Evolutionary conservation across 1,139 yeast genomes (phyloP), one percentile per base, ranked within the genome.

Genomic region (Trichomonascaceae sp.): DNA sequence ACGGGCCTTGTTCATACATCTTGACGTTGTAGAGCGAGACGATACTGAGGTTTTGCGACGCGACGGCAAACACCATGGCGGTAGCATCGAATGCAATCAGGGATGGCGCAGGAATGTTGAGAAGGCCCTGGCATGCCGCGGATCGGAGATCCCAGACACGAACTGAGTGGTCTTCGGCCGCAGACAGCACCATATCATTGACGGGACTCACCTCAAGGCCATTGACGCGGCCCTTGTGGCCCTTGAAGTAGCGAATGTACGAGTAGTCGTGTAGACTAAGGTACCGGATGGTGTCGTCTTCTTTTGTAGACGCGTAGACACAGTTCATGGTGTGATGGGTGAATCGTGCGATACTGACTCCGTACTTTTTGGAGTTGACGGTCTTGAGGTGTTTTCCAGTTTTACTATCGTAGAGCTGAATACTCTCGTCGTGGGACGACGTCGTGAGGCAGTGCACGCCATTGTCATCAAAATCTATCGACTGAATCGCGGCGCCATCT

Each of bases 281-380:
- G 47, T 80, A 77, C 42, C 97, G 45, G 15, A 63, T 50, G 2
- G 60, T 54, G 41, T 60, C 78, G 50, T 87, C 75, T 43, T 81
- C 74, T 50, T 75, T 70, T 0, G 97, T 82, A 3, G 95, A 79
- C 1, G 93, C 87, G 51, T 81, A 84, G 3, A 89, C 62, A 48
- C 92, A 77, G 44, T 78, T 74, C 37, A 74, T 67, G 29, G 74
- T 77, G 30, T 70, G 67, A 48, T 84, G 94, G 1, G 95, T 76
- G 54, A 89, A 89, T 32, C 75, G 65, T 2, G 95, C 96, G 28
- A 82, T 59, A 50, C 82, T 85, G 37, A 87, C 84, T 0, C 99
- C 98, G 47, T 89, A 89, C 51, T 89, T 89, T 57, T 84, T 89
- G 16, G 93, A 77, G 43, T 74, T 78, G 4, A 82, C 68, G 4